phyloP scores from a whole-genome alignment of 2,329 filamentous ascomycete species.

The Penicillium sp. region DNA sequence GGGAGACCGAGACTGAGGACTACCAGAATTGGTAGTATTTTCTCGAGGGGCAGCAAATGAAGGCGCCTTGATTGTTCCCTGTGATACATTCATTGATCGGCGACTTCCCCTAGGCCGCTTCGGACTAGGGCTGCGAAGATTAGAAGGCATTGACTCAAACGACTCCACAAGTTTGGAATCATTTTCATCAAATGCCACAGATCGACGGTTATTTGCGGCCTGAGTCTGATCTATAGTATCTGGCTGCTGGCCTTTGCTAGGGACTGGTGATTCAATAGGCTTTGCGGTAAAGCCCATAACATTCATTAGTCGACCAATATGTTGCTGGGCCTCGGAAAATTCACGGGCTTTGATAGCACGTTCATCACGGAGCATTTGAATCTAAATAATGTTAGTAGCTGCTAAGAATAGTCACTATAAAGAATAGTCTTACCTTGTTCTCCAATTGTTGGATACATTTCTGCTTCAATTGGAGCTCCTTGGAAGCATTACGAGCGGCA shows the following conservation, averaged over 20 bases:
- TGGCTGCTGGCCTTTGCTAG: not conserved
- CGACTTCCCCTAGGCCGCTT: conserved; percentile 27
- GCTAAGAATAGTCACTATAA: not conserved
- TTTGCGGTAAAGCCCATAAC: conserved; percentile 35
- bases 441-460: conserved; percentile 31
- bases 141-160: conserved; percentile 19
- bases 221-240: not conserved
- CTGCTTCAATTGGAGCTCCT: conserved; percentile 28
- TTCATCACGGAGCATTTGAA: conserved; percentile 34
- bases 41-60: conserved; percentile 7
- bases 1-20: conserved; percentile 1
- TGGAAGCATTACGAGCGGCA: conserved; percentile 21
- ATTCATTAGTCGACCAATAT: conserved; percentile 35
- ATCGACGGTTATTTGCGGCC: conserved; percentile 10
- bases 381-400: conserved; percentile 15
- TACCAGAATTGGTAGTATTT: conserved; percentile 1
- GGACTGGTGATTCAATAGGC: conserved; percentile 8
- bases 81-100: conserved; percentile 12
- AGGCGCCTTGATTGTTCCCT: conserved; percentile 4
- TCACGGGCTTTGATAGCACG: conserved; percentile 35
- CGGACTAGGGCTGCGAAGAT: conserved; percentile 19
- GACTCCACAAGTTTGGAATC: conserved; percentile 18
- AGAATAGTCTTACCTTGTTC: conserved; percentile 26
- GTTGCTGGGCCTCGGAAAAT: conserved; percentile 38
- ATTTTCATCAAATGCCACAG: conserved; percentile 17